Evolutionary conservation across 495 filamentous ascomycete species (phyloP).

Genomic region (Hyaloscypha variabilis): DNA sequence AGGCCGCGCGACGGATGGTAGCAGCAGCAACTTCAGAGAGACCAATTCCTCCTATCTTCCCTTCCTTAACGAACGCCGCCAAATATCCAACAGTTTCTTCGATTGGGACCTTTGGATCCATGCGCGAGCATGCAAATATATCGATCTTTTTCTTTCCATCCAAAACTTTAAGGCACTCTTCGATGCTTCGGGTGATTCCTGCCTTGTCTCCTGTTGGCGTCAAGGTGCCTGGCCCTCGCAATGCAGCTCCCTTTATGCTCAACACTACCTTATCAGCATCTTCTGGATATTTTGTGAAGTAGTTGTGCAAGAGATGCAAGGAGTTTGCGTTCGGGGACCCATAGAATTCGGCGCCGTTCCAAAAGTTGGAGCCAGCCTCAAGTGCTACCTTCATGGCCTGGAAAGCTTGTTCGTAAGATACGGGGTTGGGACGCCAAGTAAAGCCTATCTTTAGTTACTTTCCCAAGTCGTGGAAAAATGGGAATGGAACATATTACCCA

Average conservation of each 20-base stretch:
- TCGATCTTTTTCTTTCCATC: conserved; percentile 46
- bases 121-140: conserved; percentile 74
- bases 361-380: conserved; percentile 63
- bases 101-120: conserved; percentile 60
- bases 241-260: conserved; percentile 61
- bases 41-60: conserved; percentile 71
- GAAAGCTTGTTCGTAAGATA: conserved; percentile 32
- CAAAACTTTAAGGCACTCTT: conserved; percentile 36
- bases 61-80: conserved; percentile 56
- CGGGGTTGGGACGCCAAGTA: too few relatives aligned
- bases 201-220: too few relatives aligned
- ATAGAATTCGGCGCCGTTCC: conserved; percentile 81
- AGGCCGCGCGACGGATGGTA: conserved; percentile 73
- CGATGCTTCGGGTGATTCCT: too few relatives aligned
- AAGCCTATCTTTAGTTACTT: too few relatives aligned
- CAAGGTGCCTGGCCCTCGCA: conserved; percentile 54
- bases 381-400: conserved; percentile 62
- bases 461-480: not conserved
- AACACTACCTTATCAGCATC: conserved; percentile 65
- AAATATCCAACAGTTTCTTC: conserved; percentile 41
- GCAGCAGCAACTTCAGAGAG: conserved; percentile 64
- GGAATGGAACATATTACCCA: conserved; percentile 41
- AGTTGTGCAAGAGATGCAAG: conserved; percentile 61
- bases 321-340: conserved; percentile 69
- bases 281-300: conserved; percentile 66